A percentile compares a stretch with the other conserved stretches of the same genome.
Evolutionary conservation across 805 yeast species (phyloP).

Genomic region (Sugiyamaella boreocaroliniensis): DNA sequence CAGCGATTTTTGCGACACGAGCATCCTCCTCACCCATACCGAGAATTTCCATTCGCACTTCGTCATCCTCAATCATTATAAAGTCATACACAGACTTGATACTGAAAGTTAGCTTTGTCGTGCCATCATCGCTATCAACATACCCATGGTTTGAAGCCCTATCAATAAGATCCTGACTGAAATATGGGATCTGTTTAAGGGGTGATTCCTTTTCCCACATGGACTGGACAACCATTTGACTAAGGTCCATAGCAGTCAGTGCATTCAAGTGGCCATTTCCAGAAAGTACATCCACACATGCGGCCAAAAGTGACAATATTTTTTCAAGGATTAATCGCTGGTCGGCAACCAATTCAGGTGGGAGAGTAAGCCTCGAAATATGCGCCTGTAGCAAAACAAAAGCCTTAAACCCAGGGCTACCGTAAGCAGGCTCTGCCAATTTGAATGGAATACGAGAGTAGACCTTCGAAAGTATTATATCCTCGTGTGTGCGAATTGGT

Average conservation of each 20-base stretch:
- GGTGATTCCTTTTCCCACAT: constrained; percentile 77
- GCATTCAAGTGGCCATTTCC: constrained; percentile 77
- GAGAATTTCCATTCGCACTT: constrained; percentile 50
- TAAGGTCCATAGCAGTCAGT: constrained; percentile 73
- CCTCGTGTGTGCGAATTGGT: constrained; percentile 59
- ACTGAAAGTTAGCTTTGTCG: constrained; percentile 20
- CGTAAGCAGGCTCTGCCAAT: constrained; percentile 32
- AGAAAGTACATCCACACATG: constrained; percentile 68
- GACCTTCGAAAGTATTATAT: constrained; percentile 39
- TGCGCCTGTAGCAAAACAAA: constrained; percentile 77
- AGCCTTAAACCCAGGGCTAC: constrained; percentile 59
- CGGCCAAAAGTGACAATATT: constrained; percentile 49
- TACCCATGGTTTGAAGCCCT: constrained; percentile 43
- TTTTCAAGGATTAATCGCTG: constrained; percentile 45
- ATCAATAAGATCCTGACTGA: constrained; percentile 43
- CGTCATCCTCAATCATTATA: constrained; percentile 65
- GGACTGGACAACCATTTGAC: constrained; percentile 84
- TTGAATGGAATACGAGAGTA: constrained; percentile 62
- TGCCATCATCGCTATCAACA: background rate
- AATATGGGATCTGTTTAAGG: constrained; percentile 73
- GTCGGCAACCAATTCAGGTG: constrained; percentile 57
- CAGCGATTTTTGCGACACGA: constrained; percentile 59
- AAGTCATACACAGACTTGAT: constrained; percentile 76
- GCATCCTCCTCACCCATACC: constrained; percentile 41
- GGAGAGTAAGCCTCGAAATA: constrained; percentile 56